These are phyloP conservation scores for Lathyrus sativus DNA, from an alignment of 306 rosid species.

Conservation along the genomic window DNA sequence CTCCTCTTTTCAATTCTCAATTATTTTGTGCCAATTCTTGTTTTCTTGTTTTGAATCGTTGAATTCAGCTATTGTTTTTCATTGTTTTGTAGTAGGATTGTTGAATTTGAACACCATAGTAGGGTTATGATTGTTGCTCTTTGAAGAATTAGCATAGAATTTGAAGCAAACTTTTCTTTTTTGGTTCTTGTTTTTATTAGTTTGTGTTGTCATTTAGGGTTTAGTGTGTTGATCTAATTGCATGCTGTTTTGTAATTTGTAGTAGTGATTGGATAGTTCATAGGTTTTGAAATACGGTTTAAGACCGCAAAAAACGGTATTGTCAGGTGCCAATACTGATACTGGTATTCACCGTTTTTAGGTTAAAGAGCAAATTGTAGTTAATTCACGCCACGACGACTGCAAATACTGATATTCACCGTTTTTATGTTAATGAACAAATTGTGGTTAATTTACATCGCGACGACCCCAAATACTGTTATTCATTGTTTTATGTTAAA, in stretches of 20 bases:
- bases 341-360: no score
- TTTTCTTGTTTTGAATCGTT: neutral
- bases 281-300: no score
- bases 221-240: neutral
- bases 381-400: no score
- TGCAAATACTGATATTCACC: no score
- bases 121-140: neutral
- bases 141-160: neutral
- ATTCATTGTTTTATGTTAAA: no score
- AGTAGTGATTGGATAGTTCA: neutral
- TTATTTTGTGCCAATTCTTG: neutral
- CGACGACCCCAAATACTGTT: no score
- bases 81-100: conserved; percentile 19
- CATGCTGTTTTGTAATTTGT: neutral
- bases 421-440: no score
- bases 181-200: conserved; percentile 9
- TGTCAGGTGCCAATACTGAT: no score
- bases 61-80: neutral
- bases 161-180: neutral
- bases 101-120: conserved; percentile 22
- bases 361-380: no score
- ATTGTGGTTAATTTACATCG: no score
- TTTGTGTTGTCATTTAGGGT: neutral
- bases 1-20: neutral
- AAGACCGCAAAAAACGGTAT: no score